These are phyloP conservation scores for Escovopsis weberi DNA, from an alignment of 2,329 filamentous ascomycete species.

Conservation along the genomic window DNA sequence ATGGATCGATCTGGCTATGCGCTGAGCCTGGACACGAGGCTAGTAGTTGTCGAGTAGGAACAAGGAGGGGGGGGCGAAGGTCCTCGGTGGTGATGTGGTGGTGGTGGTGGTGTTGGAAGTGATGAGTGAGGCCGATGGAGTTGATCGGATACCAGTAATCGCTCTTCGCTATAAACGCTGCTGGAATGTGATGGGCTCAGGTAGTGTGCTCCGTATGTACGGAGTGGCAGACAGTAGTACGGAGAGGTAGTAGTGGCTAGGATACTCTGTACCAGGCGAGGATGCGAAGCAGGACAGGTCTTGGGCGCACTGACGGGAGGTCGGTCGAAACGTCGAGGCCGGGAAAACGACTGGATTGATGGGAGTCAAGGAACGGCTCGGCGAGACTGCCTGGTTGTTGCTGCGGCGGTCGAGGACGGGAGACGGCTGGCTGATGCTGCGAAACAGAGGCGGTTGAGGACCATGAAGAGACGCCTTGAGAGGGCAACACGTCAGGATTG, in stretches of 20 bases:
- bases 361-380: not conserved
- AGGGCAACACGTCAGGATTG: constrained; percentile 11
- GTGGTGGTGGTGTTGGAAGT: not conserved
- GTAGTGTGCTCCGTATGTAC: not conserved
- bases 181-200: too few relatives aligned
- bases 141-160: not conserved
- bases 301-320: not conserved
- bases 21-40: constrained; percentile 4
- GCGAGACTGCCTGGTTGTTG: constrained; percentile 5
- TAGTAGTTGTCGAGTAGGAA: not conserved
- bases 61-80: not conserved
- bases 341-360: not conserved
- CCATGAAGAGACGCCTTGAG: constrained; percentile 10
- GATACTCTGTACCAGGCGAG: not conserved
- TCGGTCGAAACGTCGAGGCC: not conserved
- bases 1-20: constrained; percentile 18
- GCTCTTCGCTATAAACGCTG: too few relatives aligned
- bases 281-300: not conserved
- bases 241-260: not conserved
- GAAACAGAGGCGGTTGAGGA: constrained; percentile 2
- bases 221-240: not conserved
- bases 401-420: constrained; percentile 5
- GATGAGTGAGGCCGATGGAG: constrained; percentile 1
- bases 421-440: not conserved
- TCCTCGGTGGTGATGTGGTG: not conserved